These are phyloP conservation scores for Melampsora occidentalis DNA, from an alignment of 1,284 basidiomycete genomes.

Conservation along the genomic window DNA sequence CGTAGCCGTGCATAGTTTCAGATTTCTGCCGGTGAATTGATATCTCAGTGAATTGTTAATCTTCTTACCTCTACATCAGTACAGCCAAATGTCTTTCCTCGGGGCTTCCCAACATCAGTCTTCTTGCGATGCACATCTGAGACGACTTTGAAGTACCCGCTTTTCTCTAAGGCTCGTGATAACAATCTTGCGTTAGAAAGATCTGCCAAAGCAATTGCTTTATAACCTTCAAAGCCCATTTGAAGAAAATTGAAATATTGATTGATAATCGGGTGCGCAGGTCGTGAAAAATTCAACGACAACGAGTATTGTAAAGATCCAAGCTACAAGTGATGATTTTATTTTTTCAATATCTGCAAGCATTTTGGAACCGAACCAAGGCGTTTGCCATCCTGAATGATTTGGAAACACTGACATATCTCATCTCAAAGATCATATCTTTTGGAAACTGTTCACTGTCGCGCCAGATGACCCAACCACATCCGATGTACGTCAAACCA, in stretches of 20 bases:
- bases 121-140: slow-evolving; percentile 57
- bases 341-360: no score
- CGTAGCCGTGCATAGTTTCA: no score
- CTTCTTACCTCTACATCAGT: slow-evolving; percentile 8
- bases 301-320: slow-evolving; percentile 68
- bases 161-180: slow-evolving; percentile 77
- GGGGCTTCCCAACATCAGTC: slow-evolving; percentile 25
- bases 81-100: slow-evolving; percentile 6
- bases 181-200: slow-evolving; percentile 73
- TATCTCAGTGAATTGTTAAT: no score
- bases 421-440: slow-evolving; percentile 88
- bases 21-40: not conserved
- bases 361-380: slow-evolving; percentile 20
- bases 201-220: slow-evolving; percentile 66
- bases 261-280: slow-evolving; percentile 81
- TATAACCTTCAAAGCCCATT: slow-evolving; percentile 75
- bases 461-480: slow-evolving; percentile 84
- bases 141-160: slow-evolving; percentile 66
- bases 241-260: slow-evolving; percentile 76
- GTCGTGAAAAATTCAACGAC: slow-evolving; percentile 91
- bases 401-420: slow-evolving; percentile 61
- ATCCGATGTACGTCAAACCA: slow-evolving; percentile 78
- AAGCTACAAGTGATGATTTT: slow-evolving; percentile 55
- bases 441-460: slow-evolving; percentile 67
- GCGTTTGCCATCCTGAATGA: slow-evolving; percentile 46